Evolutionary conservation across 1,284 basidiomycete species (phyloP).

Genomic region (Flammula alnicola): DNA sequence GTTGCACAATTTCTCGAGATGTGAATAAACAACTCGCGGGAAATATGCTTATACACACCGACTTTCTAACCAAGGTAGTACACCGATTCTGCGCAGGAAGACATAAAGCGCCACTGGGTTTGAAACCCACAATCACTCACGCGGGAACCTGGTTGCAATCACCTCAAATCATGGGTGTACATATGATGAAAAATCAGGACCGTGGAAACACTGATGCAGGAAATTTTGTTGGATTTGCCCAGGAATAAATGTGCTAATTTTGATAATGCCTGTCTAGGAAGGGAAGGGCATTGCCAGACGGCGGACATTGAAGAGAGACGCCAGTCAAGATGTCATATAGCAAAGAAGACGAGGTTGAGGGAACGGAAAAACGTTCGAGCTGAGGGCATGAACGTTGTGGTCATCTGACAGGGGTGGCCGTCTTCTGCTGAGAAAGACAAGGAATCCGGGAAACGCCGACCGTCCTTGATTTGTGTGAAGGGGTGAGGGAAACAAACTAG

Average conservation of each 20-base stretch:
- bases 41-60: no score
- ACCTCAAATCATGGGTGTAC: no score
- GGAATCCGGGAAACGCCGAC: conserved; percentile 37
- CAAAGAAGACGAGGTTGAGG: not conserved
- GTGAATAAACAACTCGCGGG: no score
- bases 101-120: no score
- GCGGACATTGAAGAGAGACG: conserved; percentile 11
- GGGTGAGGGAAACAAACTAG: conserved; percentile 27
- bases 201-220: conserved; percentile 11
- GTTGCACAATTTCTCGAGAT: no score
- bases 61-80: no score
- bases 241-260: not conserved
- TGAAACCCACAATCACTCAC: no score
- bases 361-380: not conserved
- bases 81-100: no score
- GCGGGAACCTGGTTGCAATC: no score
- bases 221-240: conserved; percentile 4
- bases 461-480: conserved; percentile 33
- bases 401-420: conserved; percentile 27
- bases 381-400: not conserved
- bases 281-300: not conserved
- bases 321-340: conserved; percentile 12
- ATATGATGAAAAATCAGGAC: conserved; percentile 9
- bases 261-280: no score
- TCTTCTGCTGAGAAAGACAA: conserved; percentile 26